Conservation (phyloP, 2,329 filamentous ascomycete genomes). For the Verticillium longisporum region DNA sequence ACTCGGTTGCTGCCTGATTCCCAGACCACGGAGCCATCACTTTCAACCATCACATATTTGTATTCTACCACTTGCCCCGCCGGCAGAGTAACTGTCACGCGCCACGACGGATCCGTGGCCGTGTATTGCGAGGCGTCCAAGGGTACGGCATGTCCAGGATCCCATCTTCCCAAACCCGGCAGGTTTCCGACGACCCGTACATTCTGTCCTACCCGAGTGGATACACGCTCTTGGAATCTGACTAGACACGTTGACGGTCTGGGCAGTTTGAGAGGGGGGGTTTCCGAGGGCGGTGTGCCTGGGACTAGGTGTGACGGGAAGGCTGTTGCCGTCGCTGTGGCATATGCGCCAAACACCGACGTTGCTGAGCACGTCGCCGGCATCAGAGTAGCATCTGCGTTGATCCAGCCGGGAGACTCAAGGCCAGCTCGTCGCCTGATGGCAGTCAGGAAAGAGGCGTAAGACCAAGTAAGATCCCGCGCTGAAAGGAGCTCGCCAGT, state of each 20-base stretch:
- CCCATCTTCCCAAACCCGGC: conserved; percentile 56
- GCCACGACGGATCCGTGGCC: conserved; percentile 54
- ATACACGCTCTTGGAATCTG: conserved; percentile 53
- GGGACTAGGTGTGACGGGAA: conserved; percentile 29
- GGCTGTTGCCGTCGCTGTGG: conserved; percentile 34
- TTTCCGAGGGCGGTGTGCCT: conserved; percentile 10
- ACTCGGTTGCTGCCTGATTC: conserved; percentile 52
- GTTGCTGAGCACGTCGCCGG: conserved; percentile 41
- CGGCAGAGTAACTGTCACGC: conserved; percentile 43
- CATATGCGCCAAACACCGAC: conserved; percentile 44
- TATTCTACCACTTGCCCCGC: conserved; percentile 54
- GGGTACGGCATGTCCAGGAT: conserved; percentile 42
- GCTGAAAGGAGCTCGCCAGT: conserved; percentile 53
- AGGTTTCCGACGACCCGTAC: conserved; percentile 59
- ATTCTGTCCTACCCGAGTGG: conserved; percentile 53
- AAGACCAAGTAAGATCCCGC: conserved; percentile 65
- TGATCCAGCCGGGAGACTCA: conserved; percentile 51
- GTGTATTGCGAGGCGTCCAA: conserved; percentile 56
- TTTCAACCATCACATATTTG: conserved; percentile 58
- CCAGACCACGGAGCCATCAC: conserved; percentile 52
- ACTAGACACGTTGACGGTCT: conserved; percentile 42
- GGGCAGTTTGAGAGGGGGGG: neutral
- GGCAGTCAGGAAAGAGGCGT: conserved; percentile 61
- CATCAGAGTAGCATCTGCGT: conserved; percentile 34
- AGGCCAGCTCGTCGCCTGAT: conserved; percentile 46